Conservation (phyloP, 106 monocot genomes). For the Apostasia shenzhenica region DNA sequence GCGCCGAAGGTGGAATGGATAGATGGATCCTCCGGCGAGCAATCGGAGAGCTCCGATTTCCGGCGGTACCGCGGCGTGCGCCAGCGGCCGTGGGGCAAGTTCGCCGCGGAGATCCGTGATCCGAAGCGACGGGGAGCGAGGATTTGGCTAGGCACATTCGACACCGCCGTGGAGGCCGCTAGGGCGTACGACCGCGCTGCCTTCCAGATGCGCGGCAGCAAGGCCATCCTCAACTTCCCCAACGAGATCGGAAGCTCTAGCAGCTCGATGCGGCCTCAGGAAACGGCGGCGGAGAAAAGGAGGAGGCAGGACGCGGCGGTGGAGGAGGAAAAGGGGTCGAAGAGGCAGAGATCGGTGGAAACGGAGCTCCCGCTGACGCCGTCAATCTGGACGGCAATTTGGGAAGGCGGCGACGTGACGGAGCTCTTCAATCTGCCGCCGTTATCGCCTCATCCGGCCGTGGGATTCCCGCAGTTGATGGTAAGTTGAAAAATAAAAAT, state of each 20-base stretch:
- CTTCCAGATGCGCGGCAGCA: conserved; percentile 53
- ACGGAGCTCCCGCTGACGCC: conserved; percentile 9
- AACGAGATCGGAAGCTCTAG: conserved; percentile 25
- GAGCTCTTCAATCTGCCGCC: conserved; percentile 6
- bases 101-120: conserved; percentile 31
- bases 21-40: neutral
- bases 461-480: neutral
- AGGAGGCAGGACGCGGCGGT: neutral
- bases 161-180: conserved; percentile 58
- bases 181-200: conserved; percentile 57
- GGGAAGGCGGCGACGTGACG: conserved; percentile 10
- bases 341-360: neutral
- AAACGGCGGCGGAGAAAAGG: neutral
- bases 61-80: conserved; percentile 21
- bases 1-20: conserved; percentile 7
- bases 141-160: conserved; percentile 49
- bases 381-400: conserved; percentile 13
- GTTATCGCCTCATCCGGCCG: neutral
- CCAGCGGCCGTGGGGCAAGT: conserved; percentile 27
- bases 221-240: conserved; percentile 66
- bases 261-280: neutral
- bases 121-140: conserved; percentile 29
- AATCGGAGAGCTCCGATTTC: neutral
- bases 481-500: conserved; percentile 2
- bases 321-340: neutral